phyloP scores from a whole-genome alignment of 129 eudicot species.

The carrot (Daucus carota) region DH1_v3.0 NC_030382.2:28371001-28371500 shows the following conservation, averaged over 20 bases:
- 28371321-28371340: constrained; percentile 17
- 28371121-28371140: constrained; percentile 94
- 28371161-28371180: constrained; percentile 80
- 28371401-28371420: constrained; percentile 41
- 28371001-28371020: constrained; percentile 7
- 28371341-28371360: constrained; percentile 19
- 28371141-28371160: constrained; percentile 70
- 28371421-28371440: background rate
- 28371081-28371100: constrained; percentile 69
- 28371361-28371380: constrained; percentile 32
- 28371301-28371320: constrained; percentile 19
- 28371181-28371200: constrained; percentile 84
- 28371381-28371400: constrained; percentile 24
- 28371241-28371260: constrained; percentile 43
- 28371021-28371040: constrained; percentile 32
- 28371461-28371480: background rate
- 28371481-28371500: background rate
- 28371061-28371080: constrained; percentile 38
- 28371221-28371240: constrained; percentile 38
- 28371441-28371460: background rate
- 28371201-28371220: constrained; percentile 60
- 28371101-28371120: constrained; percentile 83
- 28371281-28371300: constrained; percentile 9
- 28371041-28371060: constrained; percentile 24
- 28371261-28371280: constrained; percentile 29